phyloP scores from a whole-genome alignment of 176 grass and related monocot genomes.

The Oryza nivara region DNA sequence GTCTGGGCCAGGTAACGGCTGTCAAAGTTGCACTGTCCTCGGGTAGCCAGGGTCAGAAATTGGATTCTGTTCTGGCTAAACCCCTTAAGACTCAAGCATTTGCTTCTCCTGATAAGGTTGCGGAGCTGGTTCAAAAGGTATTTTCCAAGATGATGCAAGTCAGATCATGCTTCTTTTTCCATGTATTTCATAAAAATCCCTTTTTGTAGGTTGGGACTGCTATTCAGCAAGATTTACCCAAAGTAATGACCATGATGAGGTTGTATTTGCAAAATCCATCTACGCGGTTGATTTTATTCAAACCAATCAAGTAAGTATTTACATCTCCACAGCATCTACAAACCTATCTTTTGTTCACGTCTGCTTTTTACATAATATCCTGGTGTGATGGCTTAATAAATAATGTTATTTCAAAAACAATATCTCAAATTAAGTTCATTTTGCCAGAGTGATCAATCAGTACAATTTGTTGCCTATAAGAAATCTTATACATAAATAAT shows the following conservation, averaged over 20 bases:
- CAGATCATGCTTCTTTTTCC: not conserved
- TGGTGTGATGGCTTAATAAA: not conserved
- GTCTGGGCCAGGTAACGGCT: constrained; percentile 69
- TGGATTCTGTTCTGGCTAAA: constrained; percentile 89
- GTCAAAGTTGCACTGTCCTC: constrained; percentile 92
- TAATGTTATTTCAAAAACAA: constrained; percentile 7
- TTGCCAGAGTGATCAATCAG: not conserved
- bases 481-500: not conserved
- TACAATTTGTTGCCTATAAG: not conserved
- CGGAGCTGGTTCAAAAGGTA: constrained; percentile 93
- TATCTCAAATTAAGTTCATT: not conserved
- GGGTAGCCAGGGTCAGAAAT: constrained; percentile 78
- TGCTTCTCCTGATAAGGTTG: constrained; percentile 94
- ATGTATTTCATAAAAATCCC: not conserved
- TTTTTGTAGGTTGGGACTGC: constrained; percentile 62
- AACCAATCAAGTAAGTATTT: constrained; percentile 88
- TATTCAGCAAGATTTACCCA: constrained; percentile 78
- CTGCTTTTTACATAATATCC: constrained; percentile 8
- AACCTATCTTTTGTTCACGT: not conserved
- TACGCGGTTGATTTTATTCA: constrained; percentile 94
- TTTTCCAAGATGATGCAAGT: not conserved
- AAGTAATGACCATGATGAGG: constrained; percentile 82
- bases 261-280: constrained; percentile 97
- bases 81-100: constrained; percentile 95
- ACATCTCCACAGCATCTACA: not conserved